These are phyloP conservation scores for Suillus ampliporus DNA, from an alignment of 768 basidiomycete species.

Conservation along the genomic window DNA sequence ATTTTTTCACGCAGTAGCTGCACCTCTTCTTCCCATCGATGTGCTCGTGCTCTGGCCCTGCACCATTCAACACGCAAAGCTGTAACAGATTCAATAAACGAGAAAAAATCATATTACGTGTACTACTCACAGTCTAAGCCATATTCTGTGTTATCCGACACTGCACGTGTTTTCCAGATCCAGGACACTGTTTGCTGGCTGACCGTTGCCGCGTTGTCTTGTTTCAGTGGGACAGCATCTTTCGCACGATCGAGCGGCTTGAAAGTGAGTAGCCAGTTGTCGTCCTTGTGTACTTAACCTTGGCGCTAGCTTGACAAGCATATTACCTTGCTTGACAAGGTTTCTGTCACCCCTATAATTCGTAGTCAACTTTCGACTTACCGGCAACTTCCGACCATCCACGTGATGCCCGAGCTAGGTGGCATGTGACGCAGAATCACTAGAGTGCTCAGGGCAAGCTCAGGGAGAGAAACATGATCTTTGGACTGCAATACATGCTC, in stretches of 20 bases:
- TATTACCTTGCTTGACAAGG: too few relatives aligned
- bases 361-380: too few relatives aligned
- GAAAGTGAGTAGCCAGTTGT: neutral
- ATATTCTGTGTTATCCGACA: neutral
- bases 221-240: neutral
- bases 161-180: slow-evolving; percentile 12
- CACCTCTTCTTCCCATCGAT: slow-evolving; percentile 28
- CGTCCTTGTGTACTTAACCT: neutral
- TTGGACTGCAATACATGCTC: too few relatives aligned
- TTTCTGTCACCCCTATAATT: too few relatives aligned
- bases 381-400: too few relatives aligned
- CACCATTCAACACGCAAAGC: slow-evolving; percentile 25
- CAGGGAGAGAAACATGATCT: too few relatives aligned
- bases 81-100: slow-evolving; percentile 1
- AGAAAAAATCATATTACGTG: neutral
- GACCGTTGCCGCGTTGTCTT: neutral
- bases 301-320: neutral
- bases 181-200: slow-evolving; percentile 10
- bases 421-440: too few relatives aligned
- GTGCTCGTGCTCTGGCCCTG: slow-evolving; percentile 20
- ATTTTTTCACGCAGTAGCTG: slow-evolving; percentile 31
- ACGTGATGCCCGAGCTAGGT: too few relatives aligned
- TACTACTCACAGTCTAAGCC: slow-evolving; percentile 5
- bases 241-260: neutral
- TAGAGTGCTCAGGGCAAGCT: too few relatives aligned